Evolutionary conservation across 2,329 filamentous ascomycete species (phyloP).

Genomic region (Talaromyces atroroseus): DNA sequence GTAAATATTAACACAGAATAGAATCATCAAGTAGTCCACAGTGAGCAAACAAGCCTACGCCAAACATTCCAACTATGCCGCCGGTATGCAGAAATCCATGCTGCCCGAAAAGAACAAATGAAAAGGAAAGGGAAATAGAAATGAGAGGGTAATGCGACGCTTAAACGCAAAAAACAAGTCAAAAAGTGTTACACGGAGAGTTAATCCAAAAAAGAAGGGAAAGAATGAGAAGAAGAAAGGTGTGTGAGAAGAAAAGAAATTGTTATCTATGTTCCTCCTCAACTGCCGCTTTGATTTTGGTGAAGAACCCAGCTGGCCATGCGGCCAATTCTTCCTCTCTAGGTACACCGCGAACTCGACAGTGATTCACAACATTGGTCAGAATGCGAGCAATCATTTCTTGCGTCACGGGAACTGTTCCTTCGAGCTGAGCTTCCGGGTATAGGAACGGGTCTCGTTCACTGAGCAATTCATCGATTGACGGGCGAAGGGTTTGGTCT

Average conservation of each 20-base stretch:
- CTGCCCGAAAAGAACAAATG: neutral
- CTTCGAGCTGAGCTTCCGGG: slow-evolving; percentile 46
- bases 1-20: slow-evolving; percentile 12
- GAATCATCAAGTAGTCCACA: slow-evolving; percentile 1
- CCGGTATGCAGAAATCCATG: neutral
- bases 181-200: neutral
- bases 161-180: slow-evolving; percentile 8
- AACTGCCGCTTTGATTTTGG: slow-evolving; percentile 42
- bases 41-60: neutral
- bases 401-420: slow-evolving; percentile 48
- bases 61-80: slow-evolving; percentile 5
- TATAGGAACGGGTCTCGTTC: slow-evolving; percentile 54
- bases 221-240: neutral
- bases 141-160: slow-evolving; percentile 8
- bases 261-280: slow-evolving; percentile 34
- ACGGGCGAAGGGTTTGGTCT: slow-evolving; percentile 53
- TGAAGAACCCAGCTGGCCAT: slow-evolving; percentile 46
- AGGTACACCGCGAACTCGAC: slow-evolving; percentile 51
- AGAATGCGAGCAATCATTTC: slow-evolving; percentile 58
- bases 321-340: slow-evolving; percentile 51
- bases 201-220: slow-evolving; percentile 1
- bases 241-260: neutral
- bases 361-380: slow-evolving; percentile 55
- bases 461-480: slow-evolving; percentile 51
- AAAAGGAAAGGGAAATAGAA: neutral